A percentile compares a stretch with the other conserved stretches of the same genome.
Evolutionary conservation across 768 basidiomycete genomes (phyloP).

Genomic region (Xerocomellus intermedius): DNA sequence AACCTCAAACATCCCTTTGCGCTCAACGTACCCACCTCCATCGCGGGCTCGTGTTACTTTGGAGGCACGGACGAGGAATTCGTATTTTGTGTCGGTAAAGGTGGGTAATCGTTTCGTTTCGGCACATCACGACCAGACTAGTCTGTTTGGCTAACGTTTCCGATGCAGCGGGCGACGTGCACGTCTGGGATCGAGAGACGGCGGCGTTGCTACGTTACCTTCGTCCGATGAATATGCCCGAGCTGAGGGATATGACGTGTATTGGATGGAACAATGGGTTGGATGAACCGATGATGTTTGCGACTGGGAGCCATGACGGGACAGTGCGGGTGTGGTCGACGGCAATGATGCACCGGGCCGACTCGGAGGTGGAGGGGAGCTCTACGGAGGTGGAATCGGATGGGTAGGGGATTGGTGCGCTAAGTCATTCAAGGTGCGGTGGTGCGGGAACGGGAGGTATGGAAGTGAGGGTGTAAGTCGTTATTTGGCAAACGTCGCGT

Average conservation of each 20-base stretch:
- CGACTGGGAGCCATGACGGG: slow-evolving; percentile 78
- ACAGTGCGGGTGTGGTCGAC: slow-evolving; percentile 72
- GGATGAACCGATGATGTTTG: slow-evolving; percentile 49
- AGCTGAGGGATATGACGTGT: slow-evolving; percentile 66
- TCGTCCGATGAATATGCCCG: slow-evolving; percentile 49
- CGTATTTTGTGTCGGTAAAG: slow-evolving; percentile 78
- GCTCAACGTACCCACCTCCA: slow-evolving; percentile 62
- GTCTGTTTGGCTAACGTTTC: background rate
- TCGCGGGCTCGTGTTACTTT: slow-evolving; percentile 79
- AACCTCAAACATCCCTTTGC: slow-evolving; percentile 61
- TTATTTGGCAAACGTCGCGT: background rate
- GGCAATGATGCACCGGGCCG: slow-evolving; percentile 8
- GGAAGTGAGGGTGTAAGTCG: background rate
- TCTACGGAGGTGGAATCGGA: slow-evolving; percentile 24
- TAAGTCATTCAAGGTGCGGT: background rate
- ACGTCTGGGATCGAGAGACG: slow-evolving; percentile 84
- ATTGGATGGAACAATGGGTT: slow-evolving; percentile 76
- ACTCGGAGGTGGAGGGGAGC: slow-evolving; percentile 11
- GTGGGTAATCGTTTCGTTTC: slow-evolving; percentile 32
- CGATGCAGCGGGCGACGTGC: slow-evolving; percentile 69
- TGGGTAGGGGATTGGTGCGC: background rate
- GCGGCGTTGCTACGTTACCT: slow-evolving; percentile 69
- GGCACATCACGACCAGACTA: background rate
- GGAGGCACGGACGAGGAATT: slow-evolving; percentile 76
- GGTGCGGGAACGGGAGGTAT: background rate